phyloP scores from a whole-genome alignment of 2,329 filamentous ascomycete species.

The Thelonectria blattea region DNA sequence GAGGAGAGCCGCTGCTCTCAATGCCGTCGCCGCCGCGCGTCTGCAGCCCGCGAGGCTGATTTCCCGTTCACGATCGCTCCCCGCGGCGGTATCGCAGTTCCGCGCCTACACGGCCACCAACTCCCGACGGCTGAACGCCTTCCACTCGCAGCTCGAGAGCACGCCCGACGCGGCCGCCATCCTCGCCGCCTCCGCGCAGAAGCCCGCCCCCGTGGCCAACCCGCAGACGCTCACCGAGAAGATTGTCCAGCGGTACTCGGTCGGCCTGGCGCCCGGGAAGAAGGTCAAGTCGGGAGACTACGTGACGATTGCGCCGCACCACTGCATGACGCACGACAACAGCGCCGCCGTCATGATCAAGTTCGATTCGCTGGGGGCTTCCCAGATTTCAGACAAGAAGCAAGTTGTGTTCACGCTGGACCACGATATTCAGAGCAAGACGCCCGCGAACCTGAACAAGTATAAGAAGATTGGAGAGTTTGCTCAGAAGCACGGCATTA shows the following conservation, averaged over 20 bases:
- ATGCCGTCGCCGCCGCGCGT: too few relatives aligned
- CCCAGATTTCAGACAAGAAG: slow-evolving; percentile 69
- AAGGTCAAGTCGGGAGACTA: slow-evolving; percentile 82
- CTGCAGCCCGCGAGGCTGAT: too few relatives aligned
- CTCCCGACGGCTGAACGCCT: slow-evolving; percentile 41
- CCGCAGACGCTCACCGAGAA: slow-evolving; percentile 90
- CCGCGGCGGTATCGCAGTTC: not conserved
- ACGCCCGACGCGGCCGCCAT: slow-evolving; percentile 57
- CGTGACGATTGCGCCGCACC: slow-evolving; percentile 64
- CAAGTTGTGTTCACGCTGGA: slow-evolving; percentile 87
- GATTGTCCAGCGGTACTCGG: slow-evolving; percentile 82
- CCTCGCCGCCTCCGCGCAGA: slow-evolving; percentile 56
- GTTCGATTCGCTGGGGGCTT: slow-evolving; percentile 80
- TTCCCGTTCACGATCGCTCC: not conserved
- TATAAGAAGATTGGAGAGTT: slow-evolving; percentile 84
- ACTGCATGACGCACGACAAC: slow-evolving; percentile 83
- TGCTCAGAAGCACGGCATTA: slow-evolving; percentile 76
- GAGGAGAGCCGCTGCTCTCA: too few relatives aligned
- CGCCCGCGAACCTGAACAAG: slow-evolving; percentile 79
- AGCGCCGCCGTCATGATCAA: slow-evolving; percentile 76
- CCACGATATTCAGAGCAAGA: slow-evolving; percentile 81
- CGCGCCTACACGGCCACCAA: not conserved
- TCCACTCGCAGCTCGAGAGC: slow-evolving; percentile 68
- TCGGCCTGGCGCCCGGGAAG: slow-evolving; percentile 79
- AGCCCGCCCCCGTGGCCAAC: slow-evolving; percentile 29